A percentile compares a stretch with the other conserved stretches of the same genome.
These are phyloP conservation scores for Torulaspora franciscae DNA, from an alignment of 805 yeast species.

Conservation along the genomic window DNA sequence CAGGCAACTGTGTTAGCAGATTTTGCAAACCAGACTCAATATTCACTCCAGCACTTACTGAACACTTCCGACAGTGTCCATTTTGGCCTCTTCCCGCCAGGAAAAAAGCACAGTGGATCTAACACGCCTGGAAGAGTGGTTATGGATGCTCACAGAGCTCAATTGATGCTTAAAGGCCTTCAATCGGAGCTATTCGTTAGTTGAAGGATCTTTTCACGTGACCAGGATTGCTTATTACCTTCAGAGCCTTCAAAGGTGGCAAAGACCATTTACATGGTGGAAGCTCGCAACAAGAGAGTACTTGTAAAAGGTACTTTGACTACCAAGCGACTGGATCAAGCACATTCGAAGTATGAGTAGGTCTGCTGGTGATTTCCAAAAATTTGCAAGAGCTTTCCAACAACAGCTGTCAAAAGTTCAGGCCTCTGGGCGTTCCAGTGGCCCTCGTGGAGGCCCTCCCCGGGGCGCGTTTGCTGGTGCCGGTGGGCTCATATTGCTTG, in stretches of 20 bases:
- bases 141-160: too few relatives aligned
- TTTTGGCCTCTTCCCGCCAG: too few relatives aligned
- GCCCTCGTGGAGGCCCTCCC: conserved; percentile 35
- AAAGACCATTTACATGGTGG: background rate
- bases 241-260: conserved; percentile 4
- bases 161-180: too few relatives aligned
- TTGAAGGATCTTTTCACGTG: too few relatives aligned
- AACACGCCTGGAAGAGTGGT: too few relatives aligned
- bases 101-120: too few relatives aligned
- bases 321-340: background rate
- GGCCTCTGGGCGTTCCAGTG: conserved; percentile 37
- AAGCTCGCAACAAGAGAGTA: background rate
- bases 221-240: background rate
- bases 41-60: too few relatives aligned
- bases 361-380: conserved; percentile 44
- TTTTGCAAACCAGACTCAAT: too few relatives aligned
- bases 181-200: too few relatives aligned
- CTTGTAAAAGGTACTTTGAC: background rate
- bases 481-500: conserved; percentile 55
- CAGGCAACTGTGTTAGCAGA: too few relatives aligned
- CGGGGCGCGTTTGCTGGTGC: conserved; percentile 56
- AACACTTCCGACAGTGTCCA: too few relatives aligned
- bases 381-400: conserved; percentile 48
- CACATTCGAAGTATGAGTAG: conserved; percentile 22
- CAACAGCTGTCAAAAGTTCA: conserved; percentile 42